A percentile compares a stretch with the other conserved stretches of the same genome.
Conservation (phyloP, 352 stramenopile species). For the Globisporangium middletonii region DNA sequence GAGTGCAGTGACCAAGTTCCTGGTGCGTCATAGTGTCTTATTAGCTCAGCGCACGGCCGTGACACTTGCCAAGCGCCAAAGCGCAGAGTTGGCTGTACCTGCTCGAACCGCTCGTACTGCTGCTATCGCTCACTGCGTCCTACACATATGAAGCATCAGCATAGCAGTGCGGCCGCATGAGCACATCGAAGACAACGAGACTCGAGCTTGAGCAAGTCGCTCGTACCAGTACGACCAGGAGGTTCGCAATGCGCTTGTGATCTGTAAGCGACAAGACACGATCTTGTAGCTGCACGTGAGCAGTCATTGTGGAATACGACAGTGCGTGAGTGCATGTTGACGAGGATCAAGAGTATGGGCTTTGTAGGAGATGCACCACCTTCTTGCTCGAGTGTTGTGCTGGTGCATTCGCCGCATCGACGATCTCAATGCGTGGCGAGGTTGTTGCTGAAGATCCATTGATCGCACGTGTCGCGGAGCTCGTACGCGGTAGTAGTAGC, state of each 20-base stretch:
- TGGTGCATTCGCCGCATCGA: background rate
- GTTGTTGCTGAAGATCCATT: background rate
- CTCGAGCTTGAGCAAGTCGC: no score
- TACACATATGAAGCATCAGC: background rate
- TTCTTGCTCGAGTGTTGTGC: background rate
- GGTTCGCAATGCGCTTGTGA: constrained; percentile 54
- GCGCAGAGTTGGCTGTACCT: background rate
- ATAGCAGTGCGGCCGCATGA: background rate
- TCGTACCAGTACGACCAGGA: constrained; percentile 32
- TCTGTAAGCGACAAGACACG: constrained; percentile 38
- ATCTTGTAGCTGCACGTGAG: constrained; percentile 5
- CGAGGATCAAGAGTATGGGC: background rate
- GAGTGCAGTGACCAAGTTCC: constrained; percentile 44
- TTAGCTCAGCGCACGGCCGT: background rate
- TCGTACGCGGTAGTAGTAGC: constrained; percentile 10
- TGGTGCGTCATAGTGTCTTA: constrained; percentile 1
- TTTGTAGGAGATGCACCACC: background rate
- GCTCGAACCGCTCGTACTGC: background rate
- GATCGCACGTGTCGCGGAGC: background rate
- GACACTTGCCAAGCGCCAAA: no score
- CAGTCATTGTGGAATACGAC: background rate
- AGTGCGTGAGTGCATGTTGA: background rate
- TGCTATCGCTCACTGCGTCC: background rate
- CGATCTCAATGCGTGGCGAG: background rate
- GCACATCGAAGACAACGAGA: background rate